Evolutionary conservation across 306 rosid genomes (phyloP).

Genomic region (Geum urbanum): DNA sequence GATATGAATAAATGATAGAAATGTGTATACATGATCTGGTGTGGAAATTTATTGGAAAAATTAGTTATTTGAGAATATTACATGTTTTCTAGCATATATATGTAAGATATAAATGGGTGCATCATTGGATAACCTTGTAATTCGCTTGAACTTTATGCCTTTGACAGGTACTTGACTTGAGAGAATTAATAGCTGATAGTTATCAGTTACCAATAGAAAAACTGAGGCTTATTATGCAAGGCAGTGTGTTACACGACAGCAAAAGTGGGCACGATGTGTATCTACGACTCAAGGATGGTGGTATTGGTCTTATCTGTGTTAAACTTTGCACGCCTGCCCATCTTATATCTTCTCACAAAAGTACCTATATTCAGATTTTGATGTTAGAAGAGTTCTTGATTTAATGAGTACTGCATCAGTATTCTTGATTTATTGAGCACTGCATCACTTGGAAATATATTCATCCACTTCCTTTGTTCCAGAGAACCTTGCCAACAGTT

Average conservation of each 20-base stretch:
- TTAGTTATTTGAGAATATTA: neutral
- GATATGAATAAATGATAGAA: no score
- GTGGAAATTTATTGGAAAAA: neutral
- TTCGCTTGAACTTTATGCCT: constrained; percentile 23
- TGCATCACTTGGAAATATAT: neutral
- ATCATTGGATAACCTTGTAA: constrained; percentile 11
- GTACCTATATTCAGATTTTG: neutral
- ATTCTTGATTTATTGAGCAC: neutral
- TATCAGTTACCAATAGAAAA: constrained; percentile 50
- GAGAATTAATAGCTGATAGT: constrained; percentile 57
- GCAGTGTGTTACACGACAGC: constrained; percentile 61
- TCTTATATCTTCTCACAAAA: neutral
- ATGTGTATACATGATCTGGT: neutral
- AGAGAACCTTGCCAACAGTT: neutral
- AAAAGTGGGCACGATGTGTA: constrained; percentile 50
- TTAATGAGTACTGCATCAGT: neutral
- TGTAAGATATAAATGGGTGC: neutral
- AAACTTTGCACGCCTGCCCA: neutral
- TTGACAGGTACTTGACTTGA: constrained; percentile 65
- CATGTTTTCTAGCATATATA: neutral
- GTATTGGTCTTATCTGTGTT: constrained; percentile 31
- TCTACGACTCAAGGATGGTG: constrained; percentile 63
- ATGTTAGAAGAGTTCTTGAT: neutral
- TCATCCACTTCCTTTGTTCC: neutral
- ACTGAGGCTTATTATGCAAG: constrained; percentile 70